These are phyloP conservation scores for Isatis tinctoria DNA, from an alignment of 345 rosid species.

Conservation along the genomic window DNA sequence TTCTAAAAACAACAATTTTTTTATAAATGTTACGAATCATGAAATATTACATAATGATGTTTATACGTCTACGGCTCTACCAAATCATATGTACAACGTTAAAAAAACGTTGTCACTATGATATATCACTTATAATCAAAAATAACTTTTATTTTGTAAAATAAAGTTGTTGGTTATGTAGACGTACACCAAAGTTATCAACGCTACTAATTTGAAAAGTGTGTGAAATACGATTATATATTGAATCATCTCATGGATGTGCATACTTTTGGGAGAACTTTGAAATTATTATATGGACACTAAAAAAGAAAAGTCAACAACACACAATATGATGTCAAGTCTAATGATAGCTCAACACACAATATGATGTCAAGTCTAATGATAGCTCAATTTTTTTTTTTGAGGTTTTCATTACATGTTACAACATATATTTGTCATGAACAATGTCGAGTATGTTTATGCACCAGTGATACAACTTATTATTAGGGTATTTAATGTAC, in stretches of 20 bases:
- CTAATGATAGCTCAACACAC: background rate
- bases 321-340: background rate
- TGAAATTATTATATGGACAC: background rate
- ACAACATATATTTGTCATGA: background rate
- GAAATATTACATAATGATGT: background rate
- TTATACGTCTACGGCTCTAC: background rate
- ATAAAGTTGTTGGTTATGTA: background rate
- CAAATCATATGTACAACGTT: background rate
- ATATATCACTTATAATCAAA: background rate
- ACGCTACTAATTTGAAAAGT: slow-evolving; percentile 10
- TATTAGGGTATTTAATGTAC: background rate
- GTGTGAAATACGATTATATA: background rate
- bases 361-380: too few relatives aligned
- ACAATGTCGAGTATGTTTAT: background rate
- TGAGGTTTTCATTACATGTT: too few relatives aligned
- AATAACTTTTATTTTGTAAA: background rate
- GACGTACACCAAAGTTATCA: background rate
- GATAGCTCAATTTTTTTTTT: too few relatives aligned
- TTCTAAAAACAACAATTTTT: background rate
- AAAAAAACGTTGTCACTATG: background rate
- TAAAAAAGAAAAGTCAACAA: background rate
- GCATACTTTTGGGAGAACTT: background rate
- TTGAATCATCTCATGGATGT: too few relatives aligned
- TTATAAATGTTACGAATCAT: background rate
- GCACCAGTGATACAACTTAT: background rate